These are phyloP conservation scores for Neurospora sublineolata DNA, from an alignment of 495 filamentous ascomycete species.

Conservation along the genomic window DNA sequence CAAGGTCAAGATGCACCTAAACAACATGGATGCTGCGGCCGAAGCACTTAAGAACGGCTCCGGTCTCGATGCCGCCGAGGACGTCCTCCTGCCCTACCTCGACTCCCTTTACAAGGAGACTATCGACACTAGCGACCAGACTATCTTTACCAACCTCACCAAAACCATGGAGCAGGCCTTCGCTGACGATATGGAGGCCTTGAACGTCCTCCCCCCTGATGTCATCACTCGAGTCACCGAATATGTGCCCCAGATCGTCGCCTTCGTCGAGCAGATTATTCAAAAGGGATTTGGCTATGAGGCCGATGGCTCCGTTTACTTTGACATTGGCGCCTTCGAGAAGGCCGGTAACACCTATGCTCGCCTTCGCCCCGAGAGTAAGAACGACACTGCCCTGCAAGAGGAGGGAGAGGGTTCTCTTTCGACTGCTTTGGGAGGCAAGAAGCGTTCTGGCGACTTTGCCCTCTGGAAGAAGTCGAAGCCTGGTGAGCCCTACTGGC, in stretches of 20 bases:
- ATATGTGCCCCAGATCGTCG: slow-evolving; percentile 70
- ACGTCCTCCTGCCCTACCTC: slow-evolving; percentile 74
- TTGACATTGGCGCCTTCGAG: slow-evolving; percentile 84
- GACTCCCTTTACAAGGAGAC: slow-evolving; percentile 64
- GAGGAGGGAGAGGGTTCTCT: slow-evolving; percentile 87
- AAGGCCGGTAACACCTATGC: slow-evolving; percentile 73
- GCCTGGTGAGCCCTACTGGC: slow-evolving; percentile 84
- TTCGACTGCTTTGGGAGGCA: slow-evolving; percentile 52
- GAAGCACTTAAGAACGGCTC: slow-evolving; percentile 39
- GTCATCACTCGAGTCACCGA: slow-evolving; percentile 79
- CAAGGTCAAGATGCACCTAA: slow-evolving; percentile 87
- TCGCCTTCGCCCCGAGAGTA: slow-evolving; percentile 74
- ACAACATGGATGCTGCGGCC: slow-evolving; percentile 55
- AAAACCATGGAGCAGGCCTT: slow-evolving; percentile 74
- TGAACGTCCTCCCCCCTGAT: slow-evolving; percentile 80
- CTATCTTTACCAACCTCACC: slow-evolving; percentile 63
- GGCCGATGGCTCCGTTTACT: slow-evolving; percentile 81
- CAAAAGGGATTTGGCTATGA: slow-evolving; percentile 84
- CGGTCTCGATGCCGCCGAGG: slow-evolving; percentile 39
- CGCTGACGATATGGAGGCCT: slow-evolving; percentile 66
- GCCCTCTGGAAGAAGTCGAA: slow-evolving; percentile 92
- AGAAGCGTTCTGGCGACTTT: slow-evolving; percentile 70
- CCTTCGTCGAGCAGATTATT: slow-evolving; percentile 60
- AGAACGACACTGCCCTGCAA: slow-evolving; percentile 66
- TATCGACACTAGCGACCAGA: slow-evolving; percentile 64